phyloP scores from a whole-genome alignment of 495 filamentous ascomycete genomes.

The Daldinia loculata region DNA sequence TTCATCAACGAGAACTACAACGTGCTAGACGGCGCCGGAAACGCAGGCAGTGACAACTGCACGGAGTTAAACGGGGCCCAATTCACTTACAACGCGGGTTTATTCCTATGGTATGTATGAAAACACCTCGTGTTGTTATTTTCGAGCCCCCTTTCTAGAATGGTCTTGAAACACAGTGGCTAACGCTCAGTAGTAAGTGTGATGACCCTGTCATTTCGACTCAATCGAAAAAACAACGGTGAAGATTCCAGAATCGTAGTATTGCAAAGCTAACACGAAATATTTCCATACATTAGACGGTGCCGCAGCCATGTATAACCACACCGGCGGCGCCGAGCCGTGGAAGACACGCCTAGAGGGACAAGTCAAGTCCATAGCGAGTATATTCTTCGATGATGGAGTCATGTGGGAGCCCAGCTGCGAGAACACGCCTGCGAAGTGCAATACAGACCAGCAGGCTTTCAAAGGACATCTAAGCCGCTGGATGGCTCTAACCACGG shows the following conservation, averaged over 20 bases:
- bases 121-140: too few relatives aligned
- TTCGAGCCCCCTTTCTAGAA: too few relatives aligned
- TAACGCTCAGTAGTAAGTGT: too few relatives aligned
- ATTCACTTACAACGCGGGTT: conserved; percentile 78
- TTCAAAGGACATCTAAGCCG: conserved; percentile 81
- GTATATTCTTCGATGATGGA: conserved; percentile 63
- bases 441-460: conserved; percentile 76
- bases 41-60: conserved; percentile 55
- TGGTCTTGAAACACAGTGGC: too few relatives aligned
- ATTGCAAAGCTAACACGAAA: too few relatives aligned
- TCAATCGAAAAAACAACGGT: too few relatives aligned
- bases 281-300: conserved; percentile 49
- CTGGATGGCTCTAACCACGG: conserved; percentile 69
- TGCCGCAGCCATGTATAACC: conserved; percentile 75
- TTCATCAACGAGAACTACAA: conserved; percentile 60
- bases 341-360: conserved; percentile 64
- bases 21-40: conserved; percentile 68
- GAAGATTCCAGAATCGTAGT: too few relatives aligned
- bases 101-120: conserved; percentile 55
- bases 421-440: conserved; percentile 60
- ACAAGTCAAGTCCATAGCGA: conserved; percentile 57
- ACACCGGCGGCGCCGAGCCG: conserved; percentile 57
- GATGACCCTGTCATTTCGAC: too few relatives aligned
- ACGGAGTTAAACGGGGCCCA: conserved; percentile 59
- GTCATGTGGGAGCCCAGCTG: conserved; percentile 67